phyloP scores from a whole-genome alignment of 2,329 filamentous ascomycete genomes.

The Huntiella abstrusa region DNA sequence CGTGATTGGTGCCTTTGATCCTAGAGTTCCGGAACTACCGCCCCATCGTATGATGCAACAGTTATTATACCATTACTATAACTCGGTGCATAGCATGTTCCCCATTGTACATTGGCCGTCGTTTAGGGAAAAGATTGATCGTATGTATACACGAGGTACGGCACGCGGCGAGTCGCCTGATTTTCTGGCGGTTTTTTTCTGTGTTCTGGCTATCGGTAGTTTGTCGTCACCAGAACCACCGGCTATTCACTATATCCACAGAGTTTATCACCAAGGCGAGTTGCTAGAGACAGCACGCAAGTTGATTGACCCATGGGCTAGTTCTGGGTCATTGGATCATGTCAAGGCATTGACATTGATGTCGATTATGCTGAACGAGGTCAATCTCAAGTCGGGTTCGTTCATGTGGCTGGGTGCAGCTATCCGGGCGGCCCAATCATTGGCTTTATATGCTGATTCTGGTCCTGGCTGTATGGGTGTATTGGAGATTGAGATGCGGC shows the following conservation, averaged over 20 bases:
- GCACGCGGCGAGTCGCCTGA: slow-evolving; percentile 35
- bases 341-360: slow-evolving; percentile 54
- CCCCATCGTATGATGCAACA: slow-evolving; percentile 50
- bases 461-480: slow-evolving; percentile 43
- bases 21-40: slow-evolving; percentile 46
- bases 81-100: slow-evolving; percentile 58
- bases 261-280: slow-evolving; percentile 34
- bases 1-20: slow-evolving; percentile 23
- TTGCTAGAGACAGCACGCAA: slow-evolving; percentile 54
- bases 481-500: slow-evolving; percentile 69
- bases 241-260: slow-evolving; percentile 20
- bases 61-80: slow-evolving; percentile 57
- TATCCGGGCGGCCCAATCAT: slow-evolving; percentile 62
- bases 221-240: slow-evolving; percentile 46
- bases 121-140: slow-evolving; percentile 58
- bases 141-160: slow-evolving; percentile 48
- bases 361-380: slow-evolving; percentile 65
- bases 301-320: slow-evolving; percentile 63
- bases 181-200: slow-evolving; percentile 67
- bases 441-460: slow-evolving; percentile 61
- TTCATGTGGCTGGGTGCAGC: slow-evolving; percentile 74
- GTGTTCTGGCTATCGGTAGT: slow-evolving; percentile 64
- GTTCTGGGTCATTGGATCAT: slow-evolving; percentile 58
- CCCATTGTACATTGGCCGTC: slow-evolving; percentile 79
- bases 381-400: slow-evolving; percentile 68